Base-by-base conservation (phyloP, 2,329 filamentous ascomycete genomes). In the Aspergillus nomiae region DNA sequence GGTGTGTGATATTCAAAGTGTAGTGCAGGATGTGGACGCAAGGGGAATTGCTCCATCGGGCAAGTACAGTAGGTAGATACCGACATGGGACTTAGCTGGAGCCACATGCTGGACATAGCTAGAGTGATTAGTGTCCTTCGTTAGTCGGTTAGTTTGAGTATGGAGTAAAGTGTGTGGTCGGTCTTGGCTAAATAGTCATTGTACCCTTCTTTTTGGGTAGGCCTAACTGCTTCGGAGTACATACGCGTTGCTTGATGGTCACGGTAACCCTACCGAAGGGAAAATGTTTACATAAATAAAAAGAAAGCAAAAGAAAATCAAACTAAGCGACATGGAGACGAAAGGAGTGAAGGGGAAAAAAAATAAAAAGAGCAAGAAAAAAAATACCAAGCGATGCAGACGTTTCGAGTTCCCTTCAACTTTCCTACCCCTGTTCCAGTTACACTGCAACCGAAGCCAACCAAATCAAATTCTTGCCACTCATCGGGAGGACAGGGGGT, bases 11-110 rank as follows among this genome's bases (percentile, higher is more conserved):
- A 14, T 14, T n/a, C 26, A 54, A 28, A 53, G 24, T 30, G 28
- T 34, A 56, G 61, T 68, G 64, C 64, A 68, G 34, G 54, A 58
- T 38, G 58, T 32, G 28, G 64, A 67, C 62, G 69, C 68, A 71
- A 70, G 69, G 69, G 67, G 66, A 64, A 67, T 63, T 60, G 50
- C 56, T 53, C 63, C 61, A 65, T 61, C 48, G 19, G 48, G 46
- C 16, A 50, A 50, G 46, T 26, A 24, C 21, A 59, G 60, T 61
- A 41, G 38, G 38, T 19, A 41, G 38, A 41, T 41, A 41, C 38
- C 36, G 43, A 46, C 43, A 12, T 26, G 24, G 45, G 12, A 24
- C 45, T 26, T 28, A 16, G 24, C 9, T 56, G 59, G 60, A 64
- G 61, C 65, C 65, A 67, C 60, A 63, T 59, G 59, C 38, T 65